A percentile compares a stretch with the other conserved stretches of the same genome.
Evolutionary conservation across 1,139 yeast species (phyloP).

Genomic region (Suhomyces maxii): DNA sequence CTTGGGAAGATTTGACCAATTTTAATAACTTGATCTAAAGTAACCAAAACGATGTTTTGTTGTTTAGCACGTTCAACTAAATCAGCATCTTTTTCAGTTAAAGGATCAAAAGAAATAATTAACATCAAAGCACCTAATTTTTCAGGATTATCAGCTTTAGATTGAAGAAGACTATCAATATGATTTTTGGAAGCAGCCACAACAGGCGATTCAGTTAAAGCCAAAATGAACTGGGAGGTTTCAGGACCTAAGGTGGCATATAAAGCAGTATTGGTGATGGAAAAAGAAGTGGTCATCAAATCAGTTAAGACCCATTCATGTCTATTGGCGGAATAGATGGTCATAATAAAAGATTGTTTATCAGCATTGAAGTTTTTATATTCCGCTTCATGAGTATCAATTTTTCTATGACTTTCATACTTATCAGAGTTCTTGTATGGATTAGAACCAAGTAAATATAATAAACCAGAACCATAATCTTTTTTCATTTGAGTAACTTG

Average conservation of each 20-base stretch:
- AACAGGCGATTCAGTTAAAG: conserved; percentile 24
- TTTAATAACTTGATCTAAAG: conserved; percentile 52
- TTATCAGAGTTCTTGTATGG: conserved; percentile 18
- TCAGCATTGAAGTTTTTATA: conserved; percentile 17
- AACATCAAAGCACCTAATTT: conserved; percentile 18
- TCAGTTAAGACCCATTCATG: conserved; percentile 27
- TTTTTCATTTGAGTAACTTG: conserved; percentile 17
- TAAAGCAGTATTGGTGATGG: conserved; percentile 28
- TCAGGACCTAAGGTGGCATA: conserved; percentile 28
- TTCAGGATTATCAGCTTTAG: conserved; percentile 19
- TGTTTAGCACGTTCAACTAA: conserved; percentile 15
- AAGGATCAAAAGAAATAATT: conserved; percentile 25
- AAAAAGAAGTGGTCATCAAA: conserved; percentile 19
- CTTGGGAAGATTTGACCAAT: conserved; percentile 53
- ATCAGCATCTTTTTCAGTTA: conserved; percentile 15
- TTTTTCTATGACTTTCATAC: conserved; percentile 22
- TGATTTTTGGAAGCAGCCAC: conserved; percentile 21
- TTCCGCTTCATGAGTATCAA: conserved; percentile 18
- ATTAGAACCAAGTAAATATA: conserved; percentile 20
- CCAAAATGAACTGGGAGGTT: conserved; percentile 24
- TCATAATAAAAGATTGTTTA: conserved; percentile 22
- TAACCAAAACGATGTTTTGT: conserved; percentile 18
- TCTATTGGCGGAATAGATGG: conserved; percentile 24
- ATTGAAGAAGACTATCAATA: conserved; percentile 15
- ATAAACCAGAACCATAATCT: conserved; percentile 23